A percentile compares a stretch with the other conserved stretches of the same genome.
These are phyloP conservation scores for Earliella scabrosa DNA, from an alignment of 1,284 basidiomycete species.

Conservation along the genomic window DNA sequence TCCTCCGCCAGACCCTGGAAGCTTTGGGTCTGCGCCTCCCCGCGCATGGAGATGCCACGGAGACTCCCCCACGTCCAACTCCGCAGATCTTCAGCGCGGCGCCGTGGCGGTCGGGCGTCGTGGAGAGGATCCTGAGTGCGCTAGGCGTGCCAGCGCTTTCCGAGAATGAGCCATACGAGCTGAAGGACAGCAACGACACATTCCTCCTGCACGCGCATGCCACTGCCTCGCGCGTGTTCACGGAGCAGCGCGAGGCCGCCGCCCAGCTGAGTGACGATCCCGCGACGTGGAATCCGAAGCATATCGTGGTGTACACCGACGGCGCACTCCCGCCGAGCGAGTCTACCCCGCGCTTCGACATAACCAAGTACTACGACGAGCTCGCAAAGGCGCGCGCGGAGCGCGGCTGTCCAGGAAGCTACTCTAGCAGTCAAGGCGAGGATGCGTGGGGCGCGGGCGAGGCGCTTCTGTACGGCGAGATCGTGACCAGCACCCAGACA, in stretches of 20 bases:
- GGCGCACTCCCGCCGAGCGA: constrained; percentile 42
- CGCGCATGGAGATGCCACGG: constrained; percentile 19
- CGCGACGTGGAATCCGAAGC: constrained; percentile 47
- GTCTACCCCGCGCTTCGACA: constrained; percentile 61
- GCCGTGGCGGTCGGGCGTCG: constrained; percentile 15
- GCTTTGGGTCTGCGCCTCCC: constrained; percentile 54
- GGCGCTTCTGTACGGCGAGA: constrained; percentile 84
- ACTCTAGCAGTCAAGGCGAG: no score
- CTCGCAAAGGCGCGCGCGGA: constrained; percentile 26
- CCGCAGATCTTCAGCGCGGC: constrained; percentile 52
- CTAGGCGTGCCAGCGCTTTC: constrained; percentile 36
- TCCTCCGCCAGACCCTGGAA: constrained; percentile 50
- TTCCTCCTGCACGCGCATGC: constrained; percentile 59
- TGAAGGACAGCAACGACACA: constrained; percentile 67
- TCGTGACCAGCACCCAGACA: constrained; percentile 94
- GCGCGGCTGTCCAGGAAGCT: constrained; percentile 2
- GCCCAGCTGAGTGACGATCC: constrained; percentile 23
- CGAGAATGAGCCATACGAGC: constrained; percentile 34
- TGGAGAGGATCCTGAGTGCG: constrained; percentile 30
- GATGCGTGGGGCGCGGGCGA: constrained; percentile 71
- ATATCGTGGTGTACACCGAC: constrained; percentile 45
- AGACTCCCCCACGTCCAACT: constrained; percentile 39
- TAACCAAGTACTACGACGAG: constrained; percentile 50
- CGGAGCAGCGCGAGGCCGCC: constrained; percentile 33
- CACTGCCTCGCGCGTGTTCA: constrained; percentile 42